Percentiles rank a stretch among this genome's conserved stretches.
Evolutionary conservation across 768 basidiomycete species (phyloP).

Genomic region (Tricholoma furcatifolium): DNA sequence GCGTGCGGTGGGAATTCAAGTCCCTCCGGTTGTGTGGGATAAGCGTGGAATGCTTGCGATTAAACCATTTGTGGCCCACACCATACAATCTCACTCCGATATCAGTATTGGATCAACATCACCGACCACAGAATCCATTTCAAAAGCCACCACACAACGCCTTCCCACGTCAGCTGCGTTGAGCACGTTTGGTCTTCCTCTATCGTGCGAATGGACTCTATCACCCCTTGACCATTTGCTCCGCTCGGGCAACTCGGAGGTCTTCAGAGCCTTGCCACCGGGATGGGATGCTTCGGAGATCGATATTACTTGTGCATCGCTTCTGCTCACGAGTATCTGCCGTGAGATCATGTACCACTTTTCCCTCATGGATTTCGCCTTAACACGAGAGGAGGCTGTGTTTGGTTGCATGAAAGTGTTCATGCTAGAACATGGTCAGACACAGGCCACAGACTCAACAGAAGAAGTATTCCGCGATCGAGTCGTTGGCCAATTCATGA

Average conservation of each 20-base stretch:
- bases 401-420: conserved; percentile 91
- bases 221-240: conserved; percentile 76
- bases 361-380: conserved; percentile 38
- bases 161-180: conserved; percentile 29
- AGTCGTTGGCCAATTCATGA: conserved; percentile 59
- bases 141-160: conserved; percentile 53
- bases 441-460: conserved; percentile 37
- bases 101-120: conserved; percentile 50
- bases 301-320: conserved; percentile 68
- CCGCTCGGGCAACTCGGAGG: conserved; percentile 66
- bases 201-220: conserved; percentile 64
- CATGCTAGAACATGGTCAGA: conserved; percentile 90
- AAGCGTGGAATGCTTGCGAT: conserved; percentile 49
- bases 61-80: conserved; percentile 57
- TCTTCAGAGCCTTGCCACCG: conserved; percentile 65
- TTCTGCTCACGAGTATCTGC: conserved; percentile 57
- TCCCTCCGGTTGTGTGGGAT: conserved; percentile 46
- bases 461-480: conserved; percentile 83
- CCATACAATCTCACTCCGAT: conserved; percentile 40
- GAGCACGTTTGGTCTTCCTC: conserved; percentile 41
- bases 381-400: conserved; percentile 56
- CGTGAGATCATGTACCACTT: conserved; percentile 44
- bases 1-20: conserved; percentile 30
- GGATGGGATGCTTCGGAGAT: conserved; percentile 80
- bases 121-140: conserved; percentile 55